Percentiles rank a stretch among this genome's conserved stretches.
Conservation (phyloP, 2,329 filamentous ascomycete genomes). For the Coniochaeta sp. region DNA sequence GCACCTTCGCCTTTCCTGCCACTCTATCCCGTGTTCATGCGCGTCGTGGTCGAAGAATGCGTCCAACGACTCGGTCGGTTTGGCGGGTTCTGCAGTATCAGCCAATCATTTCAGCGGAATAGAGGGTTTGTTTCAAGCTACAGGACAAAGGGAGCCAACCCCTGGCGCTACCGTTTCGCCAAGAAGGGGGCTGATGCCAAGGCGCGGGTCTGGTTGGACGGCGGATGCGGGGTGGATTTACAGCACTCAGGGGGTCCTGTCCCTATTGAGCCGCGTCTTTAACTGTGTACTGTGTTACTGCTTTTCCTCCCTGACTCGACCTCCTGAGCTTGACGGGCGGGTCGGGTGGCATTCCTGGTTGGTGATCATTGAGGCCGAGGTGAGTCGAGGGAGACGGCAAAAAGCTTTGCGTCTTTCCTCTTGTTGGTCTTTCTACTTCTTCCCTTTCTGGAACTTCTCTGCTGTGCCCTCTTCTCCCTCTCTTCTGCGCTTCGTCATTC, state of each 20-base stretch:
- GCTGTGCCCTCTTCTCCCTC: not conserved
- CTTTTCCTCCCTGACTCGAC: not conserved
- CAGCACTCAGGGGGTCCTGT: too few species aligned
- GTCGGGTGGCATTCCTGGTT: not conserved
- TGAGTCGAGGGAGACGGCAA: not conserved
- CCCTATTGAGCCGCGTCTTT: not conserved
- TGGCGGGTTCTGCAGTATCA: not conserved
- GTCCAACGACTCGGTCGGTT: not conserved
- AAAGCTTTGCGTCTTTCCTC: not conserved
- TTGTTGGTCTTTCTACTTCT: not conserved
- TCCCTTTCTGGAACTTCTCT: not conserved
- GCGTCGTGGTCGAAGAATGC: not conserved
- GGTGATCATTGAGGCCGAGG: not conserved
- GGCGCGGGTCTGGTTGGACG: not conserved
- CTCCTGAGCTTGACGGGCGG: not conserved
- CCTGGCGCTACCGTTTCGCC: slow-evolving; percentile 1
- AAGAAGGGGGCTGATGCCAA: not conserved
- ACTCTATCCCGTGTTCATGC: not conserved
- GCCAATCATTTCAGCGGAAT: not conserved
- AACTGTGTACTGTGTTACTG: too few species aligned
- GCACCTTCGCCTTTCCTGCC: too few species aligned
- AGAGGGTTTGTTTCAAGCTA: not conserved
- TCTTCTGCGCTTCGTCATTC: not conserved
- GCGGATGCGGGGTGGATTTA: not conserved
- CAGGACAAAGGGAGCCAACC: not conserved